Percentiles rank a stretch among this genome's conserved stretches.
Conservation (phyloP, 164 flowering plant species). For the Buxus sempervirens region DNA sequence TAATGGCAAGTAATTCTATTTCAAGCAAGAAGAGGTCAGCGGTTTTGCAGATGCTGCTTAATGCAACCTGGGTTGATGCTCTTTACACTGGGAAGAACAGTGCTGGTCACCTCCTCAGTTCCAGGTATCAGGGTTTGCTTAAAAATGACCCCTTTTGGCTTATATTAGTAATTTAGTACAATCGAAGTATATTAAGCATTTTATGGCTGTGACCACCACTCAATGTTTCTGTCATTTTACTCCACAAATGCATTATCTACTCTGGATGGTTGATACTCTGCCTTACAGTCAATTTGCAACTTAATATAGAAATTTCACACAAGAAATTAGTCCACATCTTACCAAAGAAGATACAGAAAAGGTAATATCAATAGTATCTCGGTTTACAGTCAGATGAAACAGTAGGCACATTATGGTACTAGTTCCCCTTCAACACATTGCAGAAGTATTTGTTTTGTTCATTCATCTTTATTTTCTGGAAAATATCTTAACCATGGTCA, state of each 20-base stretch:
- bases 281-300: too few relatives aligned
- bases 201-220: too few relatives aligned
- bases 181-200: too few relatives aligned
- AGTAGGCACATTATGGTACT: not conserved
- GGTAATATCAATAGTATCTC: too few relatives aligned
- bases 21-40: slow-evolving; percentile 17
- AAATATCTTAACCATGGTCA: not conserved
- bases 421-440: not conserved
- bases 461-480: not conserved
- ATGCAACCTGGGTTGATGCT: slow-evolving; percentile 21
- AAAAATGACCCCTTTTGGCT: too few relatives aligned
- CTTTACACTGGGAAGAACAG: slow-evolving; percentile 16
- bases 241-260: too few relatives aligned
- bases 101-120: slow-evolving; percentile 22
- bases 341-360: too few relatives aligned
- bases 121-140: slow-evolving; percentile 28
- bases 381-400: not conserved
- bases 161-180: too few relatives aligned
- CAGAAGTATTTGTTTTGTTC: not conserved
- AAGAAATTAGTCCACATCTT: too few relatives aligned
- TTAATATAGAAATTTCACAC: too few relatives aligned
- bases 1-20: slow-evolving; percentile 32
- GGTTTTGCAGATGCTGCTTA: slow-evolving; percentile 23
- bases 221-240: not conserved
- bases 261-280: too few relatives aligned